Evolutionary conservation across 176 grass and related monocot genomes (phyloP).

Genomic region (Aegilops speltoides): DNA sequence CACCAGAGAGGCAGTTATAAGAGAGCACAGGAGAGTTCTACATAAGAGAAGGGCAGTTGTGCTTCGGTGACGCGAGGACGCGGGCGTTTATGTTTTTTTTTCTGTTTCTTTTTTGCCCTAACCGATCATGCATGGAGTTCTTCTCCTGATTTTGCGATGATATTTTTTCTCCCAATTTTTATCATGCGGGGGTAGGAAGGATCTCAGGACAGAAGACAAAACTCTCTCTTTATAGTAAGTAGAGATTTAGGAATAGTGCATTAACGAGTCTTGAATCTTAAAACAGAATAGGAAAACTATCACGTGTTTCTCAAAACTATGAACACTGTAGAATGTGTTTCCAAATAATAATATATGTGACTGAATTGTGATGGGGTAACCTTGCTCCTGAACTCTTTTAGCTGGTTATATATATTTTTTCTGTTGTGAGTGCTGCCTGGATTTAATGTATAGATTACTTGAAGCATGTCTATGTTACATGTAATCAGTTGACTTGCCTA

Average conservation of each 20-base stretch:
- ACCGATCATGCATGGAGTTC: no score
- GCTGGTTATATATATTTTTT: neutral
- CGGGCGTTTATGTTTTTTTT: no score
- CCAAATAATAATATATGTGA: neutral
- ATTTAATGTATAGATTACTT: neutral
- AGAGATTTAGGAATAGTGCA: neutral
- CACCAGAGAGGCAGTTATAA: no score
- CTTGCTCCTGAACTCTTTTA: neutral
- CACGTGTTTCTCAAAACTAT: conserved; percentile 3
- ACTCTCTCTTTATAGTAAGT: no score
- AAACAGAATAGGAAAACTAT: neutral
- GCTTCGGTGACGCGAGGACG: no score
- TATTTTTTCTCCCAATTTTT: no score
- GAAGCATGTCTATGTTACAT: conserved; percentile 5
- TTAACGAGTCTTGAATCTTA: neutral
- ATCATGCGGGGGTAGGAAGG: no score
- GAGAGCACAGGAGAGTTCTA: no score
- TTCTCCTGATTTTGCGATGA: no score
- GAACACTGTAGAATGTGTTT: conserved; percentile 6
- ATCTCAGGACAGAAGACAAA: no score
- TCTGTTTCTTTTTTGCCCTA: no score
- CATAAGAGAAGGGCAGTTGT: no score
- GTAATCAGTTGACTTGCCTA: conserved; percentile 16
- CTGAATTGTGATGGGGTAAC: neutral
- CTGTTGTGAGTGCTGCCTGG: neutral